These are phyloP conservation scores for Ceratobasidium sp. DNA, from an alignment of 1,284 basidiomycete genomes.

Conservation along the genomic window DNA sequence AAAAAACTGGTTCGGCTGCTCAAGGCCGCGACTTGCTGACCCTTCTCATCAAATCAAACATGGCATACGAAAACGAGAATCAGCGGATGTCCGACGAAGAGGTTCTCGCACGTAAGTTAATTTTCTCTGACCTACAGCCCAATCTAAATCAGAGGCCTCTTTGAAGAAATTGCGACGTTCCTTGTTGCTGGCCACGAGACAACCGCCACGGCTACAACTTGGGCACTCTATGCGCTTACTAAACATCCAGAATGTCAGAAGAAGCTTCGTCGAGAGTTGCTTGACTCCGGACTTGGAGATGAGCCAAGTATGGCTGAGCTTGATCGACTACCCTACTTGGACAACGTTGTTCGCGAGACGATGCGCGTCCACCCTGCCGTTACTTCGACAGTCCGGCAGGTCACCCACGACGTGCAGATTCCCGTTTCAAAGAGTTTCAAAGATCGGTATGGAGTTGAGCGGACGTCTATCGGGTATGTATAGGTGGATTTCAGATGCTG, in stretches of 20 bases:
- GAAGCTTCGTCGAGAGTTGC: conserved; percentile 77
- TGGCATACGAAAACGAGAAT: conserved; percentile 55
- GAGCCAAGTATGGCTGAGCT: conserved; percentile 60
- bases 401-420: conserved; percentile 54
- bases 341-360: conserved; percentile 58
- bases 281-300: conserved; percentile 57
- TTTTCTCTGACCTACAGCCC: conserved; percentile 51
- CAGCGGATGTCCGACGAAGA: conserved; percentile 79
- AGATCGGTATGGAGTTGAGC: conserved; percentile 60
- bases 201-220: conserved; percentile 64
- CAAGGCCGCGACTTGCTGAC: conserved; percentile 52
- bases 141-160: too few relatives aligned
- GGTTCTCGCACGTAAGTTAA: conserved; percentile 65
- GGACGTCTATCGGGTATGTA: conserved; percentile 62
- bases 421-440: conserved; percentile 58
- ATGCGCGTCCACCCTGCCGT: conserved; percentile 53
- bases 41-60: conserved; percentile 57
- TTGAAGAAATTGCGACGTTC: conserved; percentile 46
- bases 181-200: conserved; percentile 78
- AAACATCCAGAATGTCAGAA: conserved; percentile 69
- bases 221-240: conserved; percentile 74
- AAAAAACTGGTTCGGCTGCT: conserved; percentile 27
- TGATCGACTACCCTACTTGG: conserved; percentile 57
- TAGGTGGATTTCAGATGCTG: conserved; percentile 53
- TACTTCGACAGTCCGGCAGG: conserved; percentile 50